Conservation (phyloP, 164 flowering plant species). For the Liriodendron chinense region DNA sequence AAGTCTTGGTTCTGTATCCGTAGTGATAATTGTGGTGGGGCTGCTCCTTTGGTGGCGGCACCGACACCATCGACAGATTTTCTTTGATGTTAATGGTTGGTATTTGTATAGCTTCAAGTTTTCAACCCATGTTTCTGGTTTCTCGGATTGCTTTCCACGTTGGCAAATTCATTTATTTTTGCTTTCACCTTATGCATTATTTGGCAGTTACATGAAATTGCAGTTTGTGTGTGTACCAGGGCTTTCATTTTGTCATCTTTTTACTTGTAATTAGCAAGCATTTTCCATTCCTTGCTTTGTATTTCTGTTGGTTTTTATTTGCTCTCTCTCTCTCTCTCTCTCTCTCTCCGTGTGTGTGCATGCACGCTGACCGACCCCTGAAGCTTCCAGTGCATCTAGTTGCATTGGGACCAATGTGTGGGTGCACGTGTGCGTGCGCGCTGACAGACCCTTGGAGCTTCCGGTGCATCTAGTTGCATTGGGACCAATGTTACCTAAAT, state of each 20-base stretch:
- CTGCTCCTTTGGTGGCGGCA: slow-evolving; percentile 80
- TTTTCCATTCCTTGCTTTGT: background rate
- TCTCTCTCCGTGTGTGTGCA: no score
- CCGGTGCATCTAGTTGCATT: no score
- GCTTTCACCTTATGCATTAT: background rate
- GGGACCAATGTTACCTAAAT: no score
- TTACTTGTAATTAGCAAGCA: background rate
- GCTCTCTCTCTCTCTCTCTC: no score
- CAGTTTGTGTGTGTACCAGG: background rate
- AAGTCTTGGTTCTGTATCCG: slow-evolving; percentile 58
- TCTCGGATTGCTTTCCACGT: background rate
- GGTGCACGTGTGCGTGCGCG: no score
- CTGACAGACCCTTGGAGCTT: no score
- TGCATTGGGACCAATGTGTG: no score
- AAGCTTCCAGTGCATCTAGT: no score
- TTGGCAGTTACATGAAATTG: background rate
- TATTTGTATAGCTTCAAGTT: background rate
- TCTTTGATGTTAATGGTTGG: slow-evolving; percentile 92
- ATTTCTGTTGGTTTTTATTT: background rate
- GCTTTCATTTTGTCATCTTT: background rate
- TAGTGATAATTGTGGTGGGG: slow-evolving; percentile 37
- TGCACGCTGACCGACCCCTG: no score
- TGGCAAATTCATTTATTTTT: background rate
- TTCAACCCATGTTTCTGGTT: background rate
- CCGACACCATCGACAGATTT: slow-evolving; percentile 66